Base-by-base conservation (phyloP, 805 yeast species). In the Millerago galiae region DNA sequence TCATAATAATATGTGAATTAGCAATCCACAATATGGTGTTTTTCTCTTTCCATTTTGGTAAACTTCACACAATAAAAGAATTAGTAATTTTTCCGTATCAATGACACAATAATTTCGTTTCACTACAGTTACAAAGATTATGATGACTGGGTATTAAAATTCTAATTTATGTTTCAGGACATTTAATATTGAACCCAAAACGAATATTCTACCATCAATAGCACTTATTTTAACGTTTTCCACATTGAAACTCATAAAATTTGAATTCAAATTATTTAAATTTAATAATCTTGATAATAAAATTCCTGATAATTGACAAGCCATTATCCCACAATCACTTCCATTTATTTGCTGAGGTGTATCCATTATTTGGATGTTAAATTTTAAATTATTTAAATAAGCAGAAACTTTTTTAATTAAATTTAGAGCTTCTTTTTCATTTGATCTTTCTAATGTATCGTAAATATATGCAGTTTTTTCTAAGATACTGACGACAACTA, bases 281-380 rank as follows among this genome's bases (percentile, higher is more conserved):
- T 59, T 46, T 9, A 70, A 40, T 26, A 70, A 39, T 34, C 70
- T 53, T 6, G 62, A 51, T 13, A 69, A 38, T 18, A 68, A 47
- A 8, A 61, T 48, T 2, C 66, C 64, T 40, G 73, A 61, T 11
- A 66, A 55, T 10, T 67, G 67, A 11, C 48, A 35, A 4, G 51
- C 51, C 53, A 55, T 53, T 55, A 50, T 55, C 59, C 87, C 87
- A 58, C 87, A 80, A 56, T 80, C 87, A 45, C 78, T 79, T 8
- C 79, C 80, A 54, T 80, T 80, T 12, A 67, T 62, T 58, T 80
- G 87, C 48, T 80, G 86, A 29, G 81, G 81, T 11, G 81, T 50
- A 12, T 42, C 39, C 35, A 54, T 41, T 5, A 47, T 32, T 15
- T 62, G 39, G 4, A 47, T 16, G 2, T 47, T 55, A 49, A 63